Evolutionary conservation across 768 basidiomycete species (phyloP).

Genomic region (Phaeolepiota aurea): DNA sequence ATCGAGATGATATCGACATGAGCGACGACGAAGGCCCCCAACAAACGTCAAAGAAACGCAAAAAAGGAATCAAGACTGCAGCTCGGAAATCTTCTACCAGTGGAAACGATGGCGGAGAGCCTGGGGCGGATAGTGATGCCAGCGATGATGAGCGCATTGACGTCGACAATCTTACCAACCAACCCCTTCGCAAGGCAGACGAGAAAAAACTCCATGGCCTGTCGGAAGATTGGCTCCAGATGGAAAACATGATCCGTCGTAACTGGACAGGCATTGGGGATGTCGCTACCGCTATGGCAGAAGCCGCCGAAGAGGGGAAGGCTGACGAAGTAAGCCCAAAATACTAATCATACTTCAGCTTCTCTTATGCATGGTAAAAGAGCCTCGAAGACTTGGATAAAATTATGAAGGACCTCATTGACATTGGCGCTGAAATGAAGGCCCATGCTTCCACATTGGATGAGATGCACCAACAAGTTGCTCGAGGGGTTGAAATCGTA

Average conservation of each 20-base stretch:
- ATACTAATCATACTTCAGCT: conserved; percentile 4
- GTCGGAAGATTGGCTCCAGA: conserved; percentile 51
- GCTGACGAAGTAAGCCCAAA: conserved; percentile 36
- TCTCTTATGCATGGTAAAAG: conserved; percentile 21
- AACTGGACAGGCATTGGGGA: conserved; percentile 39
- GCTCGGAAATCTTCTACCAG: conserved; percentile 20
- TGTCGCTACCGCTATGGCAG: conserved; percentile 52
- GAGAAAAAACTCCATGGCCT: conserved; percentile 46
- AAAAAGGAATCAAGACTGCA: conserved; percentile 7
- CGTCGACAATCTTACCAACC: conserved; percentile 52
- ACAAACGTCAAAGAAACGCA: conserved; percentile 22
- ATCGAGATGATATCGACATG: conserved; percentile 35
- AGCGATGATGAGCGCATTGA: conserved; percentile 50
- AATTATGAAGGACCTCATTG: conserved; percentile 62
- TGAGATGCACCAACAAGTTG: conserved; percentile 47
- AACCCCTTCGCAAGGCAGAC: conserved; percentile 53
- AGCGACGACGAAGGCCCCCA: conserved; percentile 30
- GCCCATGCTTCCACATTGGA: conserved; percentile 46
- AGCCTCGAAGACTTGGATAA: conserved; percentile 50
- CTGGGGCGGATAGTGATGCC: conserved; percentile 19
- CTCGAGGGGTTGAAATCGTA: conserved; percentile 53
- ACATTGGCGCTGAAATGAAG: conserved; percentile 54
- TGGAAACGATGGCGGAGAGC: conserved; percentile 12
- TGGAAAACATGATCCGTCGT: conserved; percentile 40
- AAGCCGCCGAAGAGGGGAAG: conserved; percentile 47